Percentiles rank a stretch among this genome's conserved stretches.
Conservation (phyloP, 495 filamentous ascomycete species). For the Tirmania nivea region DNA sequence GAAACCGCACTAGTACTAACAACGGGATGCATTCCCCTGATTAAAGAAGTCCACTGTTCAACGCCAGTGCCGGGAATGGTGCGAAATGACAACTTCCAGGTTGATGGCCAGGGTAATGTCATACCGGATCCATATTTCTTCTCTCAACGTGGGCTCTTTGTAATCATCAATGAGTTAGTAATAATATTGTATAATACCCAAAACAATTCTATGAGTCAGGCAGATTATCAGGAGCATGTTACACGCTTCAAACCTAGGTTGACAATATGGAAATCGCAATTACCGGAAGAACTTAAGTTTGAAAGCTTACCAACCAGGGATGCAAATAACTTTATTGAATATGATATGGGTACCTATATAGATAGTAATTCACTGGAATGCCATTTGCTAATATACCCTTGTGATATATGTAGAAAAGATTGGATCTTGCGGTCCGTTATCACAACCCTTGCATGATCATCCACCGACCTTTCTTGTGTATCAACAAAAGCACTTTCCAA, state of each 20-base stretch:
- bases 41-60: conserved; percentile 5
- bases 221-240: not conserved
- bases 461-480: not conserved
- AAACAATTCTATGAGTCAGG: not conserved
- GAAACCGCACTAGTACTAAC: conserved; percentile 11
- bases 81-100: not conserved
- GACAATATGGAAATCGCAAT: not conserved
- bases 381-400: too few species aligned
- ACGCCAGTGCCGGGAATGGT: conserved; percentile 3
- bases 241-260: not conserved
- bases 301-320: not conserved
- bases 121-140: not conserved
- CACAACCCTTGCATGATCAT: not conserved
- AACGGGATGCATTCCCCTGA: conserved; percentile 10
- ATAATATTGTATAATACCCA: not conserved
- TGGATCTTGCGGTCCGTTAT: not conserved
- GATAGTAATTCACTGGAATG: not conserved
- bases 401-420: too few species aligned
- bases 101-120: not conserved
- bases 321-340: not conserved
- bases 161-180: not conserved
- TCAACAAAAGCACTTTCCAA: too few species aligned
- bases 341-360: not conserved
- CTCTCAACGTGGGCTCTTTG: not conserved
- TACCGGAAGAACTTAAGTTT: not conserved